These are phyloP conservation scores for Aspergillus fumigatiaffinis DNA, from an alignment of 2,329 filamentous ascomycete species.

Conservation along the genomic window DNA sequence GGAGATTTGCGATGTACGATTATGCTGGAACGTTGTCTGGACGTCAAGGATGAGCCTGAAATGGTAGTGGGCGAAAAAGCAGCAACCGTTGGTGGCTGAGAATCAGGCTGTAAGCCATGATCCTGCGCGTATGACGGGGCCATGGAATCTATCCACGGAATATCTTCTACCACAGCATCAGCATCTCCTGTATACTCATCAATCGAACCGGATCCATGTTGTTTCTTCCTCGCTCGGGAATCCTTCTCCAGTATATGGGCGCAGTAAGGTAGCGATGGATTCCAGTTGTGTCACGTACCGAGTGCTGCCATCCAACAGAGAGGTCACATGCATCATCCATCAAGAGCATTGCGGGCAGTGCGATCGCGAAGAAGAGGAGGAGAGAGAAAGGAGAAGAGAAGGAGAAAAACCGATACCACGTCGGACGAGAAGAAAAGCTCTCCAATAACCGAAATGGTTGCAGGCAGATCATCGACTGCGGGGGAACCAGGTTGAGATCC, in stretches of 20 bases:
- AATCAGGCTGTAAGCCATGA: slow-evolving; percentile 34
- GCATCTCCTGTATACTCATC: slow-evolving; percentile 13
- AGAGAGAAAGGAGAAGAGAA: not conserved
- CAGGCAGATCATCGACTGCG: slow-evolving; percentile 2
- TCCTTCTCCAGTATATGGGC: not conserved
- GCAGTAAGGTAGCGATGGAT: not conserved
- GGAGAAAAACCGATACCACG: not conserved
- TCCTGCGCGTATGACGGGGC: slow-evolving; percentile 40
- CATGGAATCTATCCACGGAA: slow-evolving; percentile 55
- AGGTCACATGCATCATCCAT: slow-evolving; percentile 30
- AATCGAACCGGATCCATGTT: not conserved
- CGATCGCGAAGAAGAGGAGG: slow-evolving; percentile 7
- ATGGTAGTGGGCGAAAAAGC: slow-evolving; percentile 84
- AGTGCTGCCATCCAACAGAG: slow-evolving; percentile 49
- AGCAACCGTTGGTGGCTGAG: slow-evolving; percentile 70
- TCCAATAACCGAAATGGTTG: slow-evolving; percentile 1
- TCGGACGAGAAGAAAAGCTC: not conserved
- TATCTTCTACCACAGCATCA: slow-evolving; percentile 36
- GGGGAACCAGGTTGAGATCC: slow-evolving; percentile 5
- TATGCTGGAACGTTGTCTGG: slow-evolving; percentile 80
- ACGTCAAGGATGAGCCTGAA: slow-evolving; percentile 62
- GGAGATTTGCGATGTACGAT: slow-evolving; percentile 97
- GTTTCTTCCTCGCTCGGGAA: not conserved
- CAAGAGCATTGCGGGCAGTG: slow-evolving; percentile 30
- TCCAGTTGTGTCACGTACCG: slow-evolving; percentile 32